Conservation (phyloP, 1,284 basidiomycete genomes). For the Dichomitus squalens region DNA sequence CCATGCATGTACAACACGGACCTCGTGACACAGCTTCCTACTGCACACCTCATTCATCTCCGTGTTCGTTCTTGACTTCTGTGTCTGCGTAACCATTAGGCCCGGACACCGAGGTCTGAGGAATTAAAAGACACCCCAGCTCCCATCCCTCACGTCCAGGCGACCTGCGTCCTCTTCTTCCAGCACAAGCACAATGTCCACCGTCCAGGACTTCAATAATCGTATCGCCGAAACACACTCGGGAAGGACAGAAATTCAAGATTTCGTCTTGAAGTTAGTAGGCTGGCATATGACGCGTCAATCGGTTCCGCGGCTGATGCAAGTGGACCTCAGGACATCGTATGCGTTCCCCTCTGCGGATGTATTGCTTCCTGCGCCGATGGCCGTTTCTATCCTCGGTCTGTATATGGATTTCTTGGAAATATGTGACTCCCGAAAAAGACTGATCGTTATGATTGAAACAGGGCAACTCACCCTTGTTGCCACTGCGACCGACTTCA, state of each 20-base stretch:
- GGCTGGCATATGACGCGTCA: neutral
- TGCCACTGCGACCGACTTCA: slow-evolving; percentile 12
- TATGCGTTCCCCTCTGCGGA: slow-evolving; percentile 12
- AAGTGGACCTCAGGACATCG: neutral
- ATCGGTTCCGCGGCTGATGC: neutral
- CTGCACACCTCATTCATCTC: neutral
- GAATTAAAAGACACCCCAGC: neutral
- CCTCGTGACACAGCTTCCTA: neutral
- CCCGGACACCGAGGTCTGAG: neutral
- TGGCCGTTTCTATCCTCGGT: slow-evolving; percentile 13
- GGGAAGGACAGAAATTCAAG: slow-evolving; percentile 3
- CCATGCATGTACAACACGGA: neutral
- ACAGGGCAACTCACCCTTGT: slow-evolving; percentile 12
- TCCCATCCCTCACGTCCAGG: neutral
- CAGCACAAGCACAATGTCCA: neutral
- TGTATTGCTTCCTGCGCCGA: slow-evolving; percentile 12
- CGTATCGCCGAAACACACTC: slow-evolving; percentile 8
- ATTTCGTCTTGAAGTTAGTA: slow-evolving; percentile 9
- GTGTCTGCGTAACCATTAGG: neutral
- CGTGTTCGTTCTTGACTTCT: too few relatives aligned
- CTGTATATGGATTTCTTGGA: too few relatives aligned
- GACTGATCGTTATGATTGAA: too few relatives aligned
- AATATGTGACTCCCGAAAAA: too few relatives aligned
- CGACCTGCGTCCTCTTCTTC: neutral
- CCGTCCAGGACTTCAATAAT: slow-evolving; percentile 4